These are phyloP conservation scores for Trichoderma aggressivum DNA, from an alignment of 2,329 filamentous ascomycete genomes.

Conservation along the genomic window DNA sequence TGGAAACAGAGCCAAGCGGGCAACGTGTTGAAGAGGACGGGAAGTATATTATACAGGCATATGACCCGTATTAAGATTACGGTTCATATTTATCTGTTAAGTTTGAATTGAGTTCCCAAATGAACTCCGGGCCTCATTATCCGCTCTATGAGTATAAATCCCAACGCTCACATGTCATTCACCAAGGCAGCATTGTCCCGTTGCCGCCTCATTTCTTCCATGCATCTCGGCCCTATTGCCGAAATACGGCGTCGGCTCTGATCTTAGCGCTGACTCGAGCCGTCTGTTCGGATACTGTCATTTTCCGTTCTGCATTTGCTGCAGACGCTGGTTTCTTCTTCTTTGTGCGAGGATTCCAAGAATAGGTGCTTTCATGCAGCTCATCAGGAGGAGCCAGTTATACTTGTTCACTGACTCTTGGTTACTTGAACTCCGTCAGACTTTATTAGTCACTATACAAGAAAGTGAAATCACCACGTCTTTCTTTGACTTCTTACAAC, in stretches of 20 bases:
- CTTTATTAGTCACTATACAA: neutral
- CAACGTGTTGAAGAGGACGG: too few relatives aligned
- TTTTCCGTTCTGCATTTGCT: neutral
- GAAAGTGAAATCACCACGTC: neutral
- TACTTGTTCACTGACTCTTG: neutral
- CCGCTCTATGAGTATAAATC: neutral
- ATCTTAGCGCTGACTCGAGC: neutral
- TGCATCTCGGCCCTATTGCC: neutral
- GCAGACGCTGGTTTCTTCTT: neutral
- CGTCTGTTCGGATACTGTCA: neutral
- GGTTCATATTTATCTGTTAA: too few relatives aligned
- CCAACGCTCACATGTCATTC: neutral
- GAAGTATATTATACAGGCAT: too few relatives aligned
- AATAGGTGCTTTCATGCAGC: neutral
- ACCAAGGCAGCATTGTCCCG: neutral
- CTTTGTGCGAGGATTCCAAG: neutral
- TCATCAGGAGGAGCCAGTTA: neutral
- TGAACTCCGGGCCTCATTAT: too few relatives aligned
- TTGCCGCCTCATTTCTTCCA: neutral
- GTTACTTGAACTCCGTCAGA: neutral
- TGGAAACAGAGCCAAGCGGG: neutral
- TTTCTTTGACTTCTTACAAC: neutral
- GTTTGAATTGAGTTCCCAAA: too few relatives aligned
- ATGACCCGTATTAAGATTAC: too few relatives aligned
- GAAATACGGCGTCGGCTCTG: neutral